These are phyloP conservation scores for Phyllosticta citrichinensis DNA, from an alignment of 2,329 filamentous ascomycete species.

Conservation along the genomic window DNA sequence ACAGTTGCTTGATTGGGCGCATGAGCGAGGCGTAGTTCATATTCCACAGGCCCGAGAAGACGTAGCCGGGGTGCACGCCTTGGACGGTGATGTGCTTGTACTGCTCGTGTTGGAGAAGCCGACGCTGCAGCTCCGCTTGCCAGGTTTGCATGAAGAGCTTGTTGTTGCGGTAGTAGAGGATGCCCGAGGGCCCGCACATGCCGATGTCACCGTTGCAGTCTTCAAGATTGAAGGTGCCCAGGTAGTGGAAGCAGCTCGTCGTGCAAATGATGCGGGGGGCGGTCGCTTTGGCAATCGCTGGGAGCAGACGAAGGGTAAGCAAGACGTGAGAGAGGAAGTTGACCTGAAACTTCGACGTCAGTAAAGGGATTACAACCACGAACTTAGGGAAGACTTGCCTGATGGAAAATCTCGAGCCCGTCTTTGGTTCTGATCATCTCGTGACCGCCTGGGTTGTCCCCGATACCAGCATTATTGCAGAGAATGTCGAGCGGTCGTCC, in stretches of 20 bases:
- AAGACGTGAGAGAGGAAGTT: slow-evolving; percentile 25
- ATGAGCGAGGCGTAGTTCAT: slow-evolving; percentile 15
- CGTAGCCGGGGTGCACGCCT: slow-evolving; percentile 24
- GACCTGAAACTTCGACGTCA: slow-evolving; percentile 14
- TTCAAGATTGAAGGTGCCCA: slow-evolving; percentile 18
- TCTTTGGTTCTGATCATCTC: slow-evolving; percentile 16
- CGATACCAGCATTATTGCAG: slow-evolving; percentile 24
- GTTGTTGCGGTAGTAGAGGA: slow-evolving; percentile 21
- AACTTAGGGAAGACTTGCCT: background rate
- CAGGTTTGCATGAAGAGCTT: slow-evolving; percentile 27
- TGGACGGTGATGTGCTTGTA: slow-evolving; percentile 22
- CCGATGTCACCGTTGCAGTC: slow-evolving; percentile 17
- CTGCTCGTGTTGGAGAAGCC: slow-evolving; percentile 13
- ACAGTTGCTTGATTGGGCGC: background rate
- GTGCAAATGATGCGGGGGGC: slow-evolving; percentile 22
- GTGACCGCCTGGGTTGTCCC: slow-evolving; percentile 11
- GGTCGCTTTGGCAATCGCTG: slow-evolving; percentile 16
- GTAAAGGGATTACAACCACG: background rate
- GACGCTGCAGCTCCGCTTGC: slow-evolving; percentile 22
- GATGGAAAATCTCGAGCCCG: slow-evolving; percentile 23
- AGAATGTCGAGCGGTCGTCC: slow-evolving; percentile 19
- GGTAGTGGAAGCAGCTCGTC: slow-evolving; percentile 21
- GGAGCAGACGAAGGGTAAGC: slow-evolving; percentile 14
- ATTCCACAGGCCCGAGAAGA: slow-evolving; percentile 22
- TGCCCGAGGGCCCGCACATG: slow-evolving; percentile 1